Evolutionary conservation across 306 rosid genomes (phyloP).

Genomic region (Datisca glomerata): DNA sequence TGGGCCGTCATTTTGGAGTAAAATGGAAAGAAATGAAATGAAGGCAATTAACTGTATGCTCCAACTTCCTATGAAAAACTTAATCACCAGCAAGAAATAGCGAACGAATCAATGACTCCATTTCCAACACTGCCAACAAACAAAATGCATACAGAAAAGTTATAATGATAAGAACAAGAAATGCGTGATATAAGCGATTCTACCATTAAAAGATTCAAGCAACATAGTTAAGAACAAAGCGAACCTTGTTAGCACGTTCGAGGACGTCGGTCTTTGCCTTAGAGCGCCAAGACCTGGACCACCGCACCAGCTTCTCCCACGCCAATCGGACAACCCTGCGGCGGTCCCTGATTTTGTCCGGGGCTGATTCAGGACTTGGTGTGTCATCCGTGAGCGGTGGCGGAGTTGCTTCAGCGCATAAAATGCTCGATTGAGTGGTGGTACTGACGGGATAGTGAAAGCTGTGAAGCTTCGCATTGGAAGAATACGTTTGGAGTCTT

Average conservation of each 20-base stretch:
- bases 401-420: conserved; percentile 5
- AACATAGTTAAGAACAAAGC: not conserved
- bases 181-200: not conserved
- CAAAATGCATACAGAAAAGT: not conserved
- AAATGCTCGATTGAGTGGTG: not conserved
- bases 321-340: conserved; percentile 61
- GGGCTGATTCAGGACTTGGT: conserved; percentile 6
- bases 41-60: too few species aligned
- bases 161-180: not conserved
- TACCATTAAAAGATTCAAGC: not conserved
- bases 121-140: too few species aligned
- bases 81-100: too few species aligned
- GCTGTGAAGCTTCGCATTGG: not conserved
- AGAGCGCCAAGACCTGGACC: conserved; percentile 81
- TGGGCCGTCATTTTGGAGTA: too few species aligned
- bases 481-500: not conserved
- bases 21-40: too few species aligned
- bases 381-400: conserved; percentile 13
- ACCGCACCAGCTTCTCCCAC: conserved; percentile 90
- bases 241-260: conserved; percentile 77
- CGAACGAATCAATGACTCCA: too few species aligned
- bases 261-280: conserved; percentile 72
- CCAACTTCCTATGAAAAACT: too few species aligned
- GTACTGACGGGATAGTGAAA: conserved; percentile 1
- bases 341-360: conserved; percentile 44